Evolutionary conservation across 2,329 filamentous ascomycete species (phyloP).

Genomic region (Gyromitra esculenta): DNA sequence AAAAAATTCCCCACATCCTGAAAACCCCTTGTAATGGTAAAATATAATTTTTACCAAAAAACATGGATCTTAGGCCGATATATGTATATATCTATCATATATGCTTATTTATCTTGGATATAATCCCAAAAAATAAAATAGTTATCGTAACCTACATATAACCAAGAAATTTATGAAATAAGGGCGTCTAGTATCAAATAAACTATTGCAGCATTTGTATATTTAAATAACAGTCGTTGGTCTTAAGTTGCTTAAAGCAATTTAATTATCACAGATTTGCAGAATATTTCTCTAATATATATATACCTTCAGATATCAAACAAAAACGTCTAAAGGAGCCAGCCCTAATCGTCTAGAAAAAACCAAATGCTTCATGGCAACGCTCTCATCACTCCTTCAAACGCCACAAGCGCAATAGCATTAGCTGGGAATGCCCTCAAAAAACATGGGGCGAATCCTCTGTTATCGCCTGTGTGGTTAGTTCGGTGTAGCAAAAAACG

Average conservation of each 20-base stretch:
- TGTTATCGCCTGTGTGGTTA: slow-evolving; percentile 59
- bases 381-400: slow-evolving; percentile 79
- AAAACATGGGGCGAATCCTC: slow-evolving; percentile 94
- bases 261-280: background rate
- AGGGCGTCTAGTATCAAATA: no score
- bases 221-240: no score
- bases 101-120: no score
- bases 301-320: slow-evolving; percentile 8
- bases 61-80: no score
- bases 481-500: slow-evolving; percentile 50
- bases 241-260: background rate
- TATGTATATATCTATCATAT: no score
- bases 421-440: slow-evolving; percentile 94
- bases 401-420: slow-evolving; percentile 89
- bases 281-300: background rate
- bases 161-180: no score
- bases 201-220: no score
- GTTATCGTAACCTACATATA: no score
- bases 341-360: background rate
- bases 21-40: background rate
- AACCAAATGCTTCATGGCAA: slow-evolving; percentile 33
- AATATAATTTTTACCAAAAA: no score
- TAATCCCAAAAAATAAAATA: no score
- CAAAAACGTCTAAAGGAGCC: slow-evolving; percentile 3
- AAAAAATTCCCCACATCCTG: background rate